Percentiles rank a stretch among this genome's conserved stretches.
phyloP scores from a whole-genome alignment of 2,329 filamentous ascomycete genomes.

The Penicillium sp. region DNA sequence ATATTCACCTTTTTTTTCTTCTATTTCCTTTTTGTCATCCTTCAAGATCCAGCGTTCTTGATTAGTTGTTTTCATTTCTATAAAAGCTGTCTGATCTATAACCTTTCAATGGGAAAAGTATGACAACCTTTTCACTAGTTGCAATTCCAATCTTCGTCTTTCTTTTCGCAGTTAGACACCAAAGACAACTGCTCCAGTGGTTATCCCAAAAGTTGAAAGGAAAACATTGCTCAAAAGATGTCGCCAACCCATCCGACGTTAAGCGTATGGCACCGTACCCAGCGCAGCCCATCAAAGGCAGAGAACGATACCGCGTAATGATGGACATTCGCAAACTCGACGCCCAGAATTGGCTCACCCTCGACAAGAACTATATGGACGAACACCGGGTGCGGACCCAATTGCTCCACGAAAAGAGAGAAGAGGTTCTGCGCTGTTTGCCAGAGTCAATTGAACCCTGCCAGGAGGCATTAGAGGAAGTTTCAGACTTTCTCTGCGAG shows the following conservation, averaged over 20 bases:
- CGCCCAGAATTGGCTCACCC: slow-evolving; percentile 47
- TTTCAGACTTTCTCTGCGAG: slow-evolving; percentile 45
- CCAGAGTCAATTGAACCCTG: slow-evolving; percentile 47
- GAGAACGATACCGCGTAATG: slow-evolving; percentile 43
- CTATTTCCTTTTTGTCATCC: background rate
- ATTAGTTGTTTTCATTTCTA: slow-evolving; percentile 1
- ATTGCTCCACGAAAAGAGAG: slow-evolving; percentile 39
- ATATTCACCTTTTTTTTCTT: background rate
- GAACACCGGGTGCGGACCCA: slow-evolving; percentile 43
- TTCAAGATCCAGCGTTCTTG: background rate
- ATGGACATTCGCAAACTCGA: slow-evolving; percentile 51
- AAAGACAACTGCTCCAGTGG: slow-evolving; percentile 19
- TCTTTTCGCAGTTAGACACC: slow-evolving; percentile 27
- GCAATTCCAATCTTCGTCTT: slow-evolving; percentile 30
- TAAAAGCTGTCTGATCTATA: background rate
- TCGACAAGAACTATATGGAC: slow-evolving; percentile 47
- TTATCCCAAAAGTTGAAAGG: background rate
- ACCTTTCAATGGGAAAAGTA: slow-evolving; percentile 24
- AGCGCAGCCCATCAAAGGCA: slow-evolving; percentile 38
- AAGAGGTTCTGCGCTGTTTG: slow-evolving; percentile 46
- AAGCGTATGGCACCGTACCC: slow-evolving; percentile 39
- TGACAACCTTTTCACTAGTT: slow-evolving; percentile 33
- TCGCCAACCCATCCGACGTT: slow-evolving; percentile 22
- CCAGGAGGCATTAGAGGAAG: slow-evolving; percentile 47
- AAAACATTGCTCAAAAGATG: background rate